A percentile compares a stretch with the other conserved stretches of the same genome.
These are phyloP conservation scores for Penicillium sp. DNA, from an alignment of 2,329 filamentous ascomycete species.

Conservation along the genomic window DNA sequence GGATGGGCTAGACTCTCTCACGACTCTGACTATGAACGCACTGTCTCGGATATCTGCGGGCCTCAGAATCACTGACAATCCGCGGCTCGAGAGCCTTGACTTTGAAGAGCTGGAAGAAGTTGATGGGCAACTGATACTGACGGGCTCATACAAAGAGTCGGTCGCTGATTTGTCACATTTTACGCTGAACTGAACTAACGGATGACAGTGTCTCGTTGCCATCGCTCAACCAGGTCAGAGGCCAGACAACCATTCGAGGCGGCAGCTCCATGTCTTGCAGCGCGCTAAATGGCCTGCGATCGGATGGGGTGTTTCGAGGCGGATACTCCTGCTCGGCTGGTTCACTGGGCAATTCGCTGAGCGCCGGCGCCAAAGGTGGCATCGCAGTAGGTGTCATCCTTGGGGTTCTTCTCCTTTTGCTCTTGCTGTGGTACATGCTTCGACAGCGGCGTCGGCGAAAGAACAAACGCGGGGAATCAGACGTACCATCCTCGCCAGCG, in stretches of 20 bases:
- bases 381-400: conserved; percentile 42
- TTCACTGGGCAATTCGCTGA: conserved; percentile 11
- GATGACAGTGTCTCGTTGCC: conserved; percentile 23
- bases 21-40: conserved; percentile 16
- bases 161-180: too few species aligned
- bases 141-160: conserved; percentile 25
- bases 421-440: conserved; percentile 19
- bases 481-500: background rate
- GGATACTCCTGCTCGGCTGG: conserved; percentile 21
- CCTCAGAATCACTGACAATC: conserved; percentile 23
- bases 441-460: conserved; percentile 13
- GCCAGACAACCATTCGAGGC: conserved; percentile 21
- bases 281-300: conserved; percentile 13
- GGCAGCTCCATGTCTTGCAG: conserved; percentile 24
- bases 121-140: conserved; percentile 21
- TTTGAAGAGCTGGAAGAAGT: conserved; percentile 25
- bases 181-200: too few species aligned
- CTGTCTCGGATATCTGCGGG: conserved; percentile 19
- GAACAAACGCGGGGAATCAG: background rate
- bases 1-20: conserved; percentile 19
- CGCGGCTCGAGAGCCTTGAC: conserved; percentile 17
- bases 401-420: conserved; percentile 26
- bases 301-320: conserved; percentile 15
- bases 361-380: conserved; percentile 29
- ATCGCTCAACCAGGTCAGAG: conserved; percentile 24